Conservation (phyloP, 352 stramenopile species). For the Pythium sp. region DNA sequence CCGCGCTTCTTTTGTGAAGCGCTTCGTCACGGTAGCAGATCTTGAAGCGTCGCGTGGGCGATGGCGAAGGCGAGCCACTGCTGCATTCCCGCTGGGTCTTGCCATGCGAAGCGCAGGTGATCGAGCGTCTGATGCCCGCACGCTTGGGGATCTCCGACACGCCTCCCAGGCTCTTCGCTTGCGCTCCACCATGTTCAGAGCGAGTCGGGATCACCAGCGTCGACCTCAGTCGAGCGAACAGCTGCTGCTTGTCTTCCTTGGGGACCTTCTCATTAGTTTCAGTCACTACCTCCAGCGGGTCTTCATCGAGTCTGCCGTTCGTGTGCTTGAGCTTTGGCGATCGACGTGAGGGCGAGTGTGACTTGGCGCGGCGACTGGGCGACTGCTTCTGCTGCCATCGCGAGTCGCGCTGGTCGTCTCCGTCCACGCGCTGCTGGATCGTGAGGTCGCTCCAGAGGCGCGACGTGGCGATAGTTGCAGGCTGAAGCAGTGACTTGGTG, state of each 20-base stretch:
- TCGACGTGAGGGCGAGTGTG: constrained; percentile 23
- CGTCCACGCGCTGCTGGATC: neutral
- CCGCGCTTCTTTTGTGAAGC: constrained; percentile 22
- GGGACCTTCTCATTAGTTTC: neutral
- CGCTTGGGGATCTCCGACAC: constrained; percentile 7
- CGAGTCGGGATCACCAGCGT: neutral
- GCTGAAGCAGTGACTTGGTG: constrained; percentile 1
- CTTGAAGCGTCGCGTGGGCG: constrained; percentile 18
- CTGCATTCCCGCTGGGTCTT: neutral
- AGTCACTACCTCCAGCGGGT: neutral
- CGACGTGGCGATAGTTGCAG: constrained; percentile 5
- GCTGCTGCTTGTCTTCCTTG: constrained; percentile 1
- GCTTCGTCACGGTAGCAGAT: constrained; percentile 30
- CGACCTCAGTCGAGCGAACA: neutral
- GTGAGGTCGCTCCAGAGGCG: constrained; percentile 1
- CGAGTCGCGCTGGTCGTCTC: neutral
- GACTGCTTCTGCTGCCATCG: constrained; percentile 2
- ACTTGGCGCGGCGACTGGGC: constrained; percentile 17
- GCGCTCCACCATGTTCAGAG: neutral
- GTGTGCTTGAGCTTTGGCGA: constrained; percentile 31
- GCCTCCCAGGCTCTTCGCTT: neutral
- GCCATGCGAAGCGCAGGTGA: neutral
- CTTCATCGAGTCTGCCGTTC: constrained; percentile 22
- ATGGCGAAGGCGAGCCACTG: neutral
- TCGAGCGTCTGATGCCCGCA: neutral